phyloP scores from a whole-genome alignment of 148 eudicot genomes.

The Cornus kousa region DNA sequence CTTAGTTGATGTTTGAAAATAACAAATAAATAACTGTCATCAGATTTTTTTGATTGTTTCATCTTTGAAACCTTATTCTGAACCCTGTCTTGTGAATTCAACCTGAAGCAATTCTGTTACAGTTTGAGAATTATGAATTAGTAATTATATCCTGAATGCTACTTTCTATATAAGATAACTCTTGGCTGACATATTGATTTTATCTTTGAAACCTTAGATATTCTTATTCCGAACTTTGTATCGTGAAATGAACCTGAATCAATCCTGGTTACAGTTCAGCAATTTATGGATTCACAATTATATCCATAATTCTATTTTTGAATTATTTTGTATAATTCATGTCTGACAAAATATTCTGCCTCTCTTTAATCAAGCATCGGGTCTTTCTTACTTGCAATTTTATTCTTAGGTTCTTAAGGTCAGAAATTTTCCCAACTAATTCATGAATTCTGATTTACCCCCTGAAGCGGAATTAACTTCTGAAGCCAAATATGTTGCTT shows the following conservation, averaged over 20 bases:
- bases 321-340: neutral
- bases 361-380: slow-evolving; percentile 1
- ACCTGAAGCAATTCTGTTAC: neutral
- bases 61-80: too few species aligned
- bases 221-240: neutral
- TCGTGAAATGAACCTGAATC: neutral
- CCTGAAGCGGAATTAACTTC: neutral
- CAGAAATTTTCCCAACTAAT: neutral
- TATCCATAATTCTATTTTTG: neutral
- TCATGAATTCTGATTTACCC: neutral
- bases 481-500: too few species aligned
- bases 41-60: neutral
- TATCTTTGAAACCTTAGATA: too few species aligned
- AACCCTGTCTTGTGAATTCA: neutral
- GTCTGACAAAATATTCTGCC: neutral
- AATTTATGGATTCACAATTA: too few species aligned
- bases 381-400: neutral
- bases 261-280: neutral
- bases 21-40: neutral
- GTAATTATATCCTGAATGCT: too few species aligned
- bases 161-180: too few species aligned
- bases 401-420: neutral
- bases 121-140: too few species aligned
- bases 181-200: neutral
- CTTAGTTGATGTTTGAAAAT: neutral